These are phyloP conservation scores for Phytophthora multivora DNA, from an alignment of 352 stramenopile species.

Conservation along the genomic window DNA sequence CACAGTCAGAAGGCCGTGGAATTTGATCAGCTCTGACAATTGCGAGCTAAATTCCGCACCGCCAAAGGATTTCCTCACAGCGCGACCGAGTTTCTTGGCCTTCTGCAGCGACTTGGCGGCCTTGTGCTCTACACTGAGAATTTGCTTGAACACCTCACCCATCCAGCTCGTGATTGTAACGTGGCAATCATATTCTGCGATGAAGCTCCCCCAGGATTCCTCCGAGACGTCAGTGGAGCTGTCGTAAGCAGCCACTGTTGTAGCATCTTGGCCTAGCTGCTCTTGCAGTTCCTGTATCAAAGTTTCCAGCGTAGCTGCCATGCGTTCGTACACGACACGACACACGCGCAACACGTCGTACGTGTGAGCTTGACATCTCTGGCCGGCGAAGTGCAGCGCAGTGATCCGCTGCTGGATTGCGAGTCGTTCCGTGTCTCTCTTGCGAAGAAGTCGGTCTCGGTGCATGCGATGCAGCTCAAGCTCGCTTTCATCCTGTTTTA, in stretches of 20 bases:
- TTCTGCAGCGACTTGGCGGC: conserved; percentile 44
- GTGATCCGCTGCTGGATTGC: conserved; percentile 42
- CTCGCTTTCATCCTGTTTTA: neutral
- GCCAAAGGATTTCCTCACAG: conserved; percentile 6
- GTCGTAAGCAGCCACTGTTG: neutral
- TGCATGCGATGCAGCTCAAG: conserved; percentile 10
- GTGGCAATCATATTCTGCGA: conserved; percentile 27
- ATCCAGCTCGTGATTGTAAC: conserved; percentile 48
- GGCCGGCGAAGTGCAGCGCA: conserved; percentile 41
- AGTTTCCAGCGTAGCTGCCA: conserved; percentile 13
- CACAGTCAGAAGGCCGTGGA: conserved; percentile 43
- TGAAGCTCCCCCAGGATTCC: conserved; percentile 7
- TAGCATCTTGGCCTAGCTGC: conserved; percentile 3
- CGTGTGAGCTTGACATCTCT: conserved; percentile 36
- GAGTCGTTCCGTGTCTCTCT: conserved; percentile 32
- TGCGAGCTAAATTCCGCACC: conserved; percentile 12
- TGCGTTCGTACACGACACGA: conserved; percentile 28
- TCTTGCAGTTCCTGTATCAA: conserved; percentile 25
- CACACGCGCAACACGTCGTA: conserved; percentile 21
- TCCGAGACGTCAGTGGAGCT: neutral
- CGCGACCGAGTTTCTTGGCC: conserved; percentile 10
- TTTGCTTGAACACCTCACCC: conserved; percentile 40
- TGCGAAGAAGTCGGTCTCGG: conserved; percentile 21
- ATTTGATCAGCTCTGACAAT: conserved; percentile 34
- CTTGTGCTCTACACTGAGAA: conserved; percentile 42